Base-by-base conservation (phyloP, 1,139 yeast species). In the Lodderomyces metapsilosis region DNA sequence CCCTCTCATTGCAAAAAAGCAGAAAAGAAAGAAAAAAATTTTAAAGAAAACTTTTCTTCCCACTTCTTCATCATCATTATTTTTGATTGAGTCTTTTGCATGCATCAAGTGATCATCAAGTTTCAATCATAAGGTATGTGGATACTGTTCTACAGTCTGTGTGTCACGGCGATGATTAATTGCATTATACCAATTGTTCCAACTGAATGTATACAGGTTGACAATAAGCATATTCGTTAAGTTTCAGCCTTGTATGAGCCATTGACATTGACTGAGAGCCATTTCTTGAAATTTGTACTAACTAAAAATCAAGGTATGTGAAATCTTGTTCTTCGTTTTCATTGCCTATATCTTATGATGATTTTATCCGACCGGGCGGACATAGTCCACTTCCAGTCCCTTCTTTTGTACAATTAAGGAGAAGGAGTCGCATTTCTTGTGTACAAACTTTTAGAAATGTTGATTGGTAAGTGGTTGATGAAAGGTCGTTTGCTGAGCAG, bases 181-280 rank as follows among this genome's bases (percentile, higher is more conserved):
- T 79, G 84, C 83, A 59, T 66, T 68, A 60, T 65, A 78, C 87
- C 87, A 82, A 81, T 82, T 82, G 88, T 82, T 82, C 87, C 88
- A 74, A 81, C 88, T 78, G 88, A 82, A 80, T 77, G 57, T 53
- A 35, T 62, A 74, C 71, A 71, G 79, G 87, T 80, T 75, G 87
- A 82, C 87, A 81, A 78, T 34, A 66, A 61, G 83, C 84, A 76
- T 67, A 62, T 59, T 81, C 86, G 86, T 81, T 82, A 82, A 82
- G 88, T 82, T 82, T 82, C 87, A 82, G 87, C 87, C 87, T 81
- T 81, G 87, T 81, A 81, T 82, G 88, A 82, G 87, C 83, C 61
- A 27, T 12, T 18, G 21, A 30, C 12, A 11, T 37, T 15, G 18
- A 12, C 16, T 24, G 18, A 12, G n/a, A n/a, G n/a, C n/a, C n/a